Conservation (phyloP, 768 basidiomycete genomes). For the Leccinum longicurvipes region DNA sequence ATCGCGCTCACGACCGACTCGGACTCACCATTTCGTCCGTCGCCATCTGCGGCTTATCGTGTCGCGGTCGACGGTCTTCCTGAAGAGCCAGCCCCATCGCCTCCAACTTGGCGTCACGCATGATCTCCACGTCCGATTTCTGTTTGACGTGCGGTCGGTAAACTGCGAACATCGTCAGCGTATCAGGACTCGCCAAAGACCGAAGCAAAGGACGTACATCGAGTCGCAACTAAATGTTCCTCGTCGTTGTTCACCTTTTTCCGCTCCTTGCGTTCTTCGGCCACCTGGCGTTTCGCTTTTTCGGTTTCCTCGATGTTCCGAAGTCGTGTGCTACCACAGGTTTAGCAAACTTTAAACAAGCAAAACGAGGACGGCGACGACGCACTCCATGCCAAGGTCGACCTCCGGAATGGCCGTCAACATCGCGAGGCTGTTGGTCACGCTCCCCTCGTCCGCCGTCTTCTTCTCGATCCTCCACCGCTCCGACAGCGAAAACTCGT, state of each 20-base stretch:
- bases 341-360: neutral
- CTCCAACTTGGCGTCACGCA: conserved; percentile 83
- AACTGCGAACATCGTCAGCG: conserved; percentile 45
- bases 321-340: conserved; percentile 62
- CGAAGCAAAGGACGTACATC: conserved; percentile 62
- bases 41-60: conserved; percentile 72
- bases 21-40: conserved; percentile 86
- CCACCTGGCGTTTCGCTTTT: conserved; percentile 86
- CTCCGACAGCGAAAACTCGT: conserved; percentile 72
- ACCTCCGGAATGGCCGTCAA: conserved; percentile 97
- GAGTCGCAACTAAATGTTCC: conserved; percentile 79
- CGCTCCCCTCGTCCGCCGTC: conserved; percentile 80
- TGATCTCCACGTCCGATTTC: conserved; percentile 84
- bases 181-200: neutral
- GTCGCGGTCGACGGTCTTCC: conserved; percentile 37
- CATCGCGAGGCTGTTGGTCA: conserved; percentile 93
- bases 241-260: conserved; percentile 61
- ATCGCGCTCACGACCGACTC: conserved; percentile 20
- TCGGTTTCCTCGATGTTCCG: conserved; percentile 98
- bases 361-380: conserved; percentile 14
- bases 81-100: conserved; percentile 71
- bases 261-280: conserved; percentile 64
- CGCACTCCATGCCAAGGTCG: conserved; percentile 97
- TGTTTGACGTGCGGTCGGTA: conserved; percentile 79
- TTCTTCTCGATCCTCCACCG: conserved; percentile 58